Conservation (phyloP, 1,284 basidiomycete genomes). For the Coniferiporia weirii region DNA sequence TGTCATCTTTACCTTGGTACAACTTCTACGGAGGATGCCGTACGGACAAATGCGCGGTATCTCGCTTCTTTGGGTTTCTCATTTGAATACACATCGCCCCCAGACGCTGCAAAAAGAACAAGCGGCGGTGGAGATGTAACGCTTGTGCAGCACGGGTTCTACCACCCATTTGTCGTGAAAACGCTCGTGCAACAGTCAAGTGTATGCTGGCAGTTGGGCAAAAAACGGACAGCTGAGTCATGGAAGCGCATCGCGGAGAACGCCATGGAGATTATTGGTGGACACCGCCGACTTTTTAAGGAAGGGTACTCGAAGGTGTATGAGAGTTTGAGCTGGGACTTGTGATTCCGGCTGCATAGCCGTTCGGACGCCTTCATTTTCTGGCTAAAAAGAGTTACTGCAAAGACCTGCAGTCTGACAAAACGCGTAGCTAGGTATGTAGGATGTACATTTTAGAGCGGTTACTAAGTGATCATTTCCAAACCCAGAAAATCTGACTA, state of each 20-base stretch:
- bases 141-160: constrained; percentile 13
- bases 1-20: constrained; percentile 17
- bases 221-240: constrained; percentile 8
- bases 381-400: not conserved
- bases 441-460: not conserved
- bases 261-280: constrained; percentile 13
- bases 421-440: not conserved
- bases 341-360: not conserved
- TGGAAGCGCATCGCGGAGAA: constrained; percentile 18
- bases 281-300: constrained; percentile 14
- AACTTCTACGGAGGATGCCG: constrained; percentile 10
- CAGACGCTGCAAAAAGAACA: constrained; percentile 5
- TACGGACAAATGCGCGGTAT: constrained; percentile 11
- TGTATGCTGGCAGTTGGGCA: constrained; percentile 18
- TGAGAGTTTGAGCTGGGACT: constrained; percentile 17
- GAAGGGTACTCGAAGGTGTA: constrained; percentile 15
- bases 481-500: not conserved
- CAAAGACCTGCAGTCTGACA: not conserved
- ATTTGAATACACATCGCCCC: constrained; percentile 8
- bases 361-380: too few species aligned
- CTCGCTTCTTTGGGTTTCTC: constrained; percentile 13
- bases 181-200: constrained; percentile 18
- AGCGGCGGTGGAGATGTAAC: constrained; percentile 12
- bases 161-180: constrained; percentile 14
- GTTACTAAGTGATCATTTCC: not conserved